Evolutionary conservation across 202 grass and related monocot species (phyloP).

Genomic region (Setaria italica): DNA sequence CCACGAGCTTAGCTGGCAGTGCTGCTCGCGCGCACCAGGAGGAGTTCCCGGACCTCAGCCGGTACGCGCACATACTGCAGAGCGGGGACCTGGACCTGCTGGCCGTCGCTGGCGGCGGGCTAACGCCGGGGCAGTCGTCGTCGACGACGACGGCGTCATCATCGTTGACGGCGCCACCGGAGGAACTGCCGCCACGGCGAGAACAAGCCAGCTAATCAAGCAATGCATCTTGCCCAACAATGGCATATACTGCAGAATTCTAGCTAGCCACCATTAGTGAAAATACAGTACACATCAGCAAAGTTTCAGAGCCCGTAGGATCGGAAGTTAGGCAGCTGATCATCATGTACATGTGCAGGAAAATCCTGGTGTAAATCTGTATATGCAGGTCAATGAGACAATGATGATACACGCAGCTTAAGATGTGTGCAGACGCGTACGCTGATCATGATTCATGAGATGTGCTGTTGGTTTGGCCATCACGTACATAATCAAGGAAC

Average conservation of each 20-base stretch:
- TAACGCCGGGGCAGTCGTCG: background rate
- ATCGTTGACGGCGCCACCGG: background rate
- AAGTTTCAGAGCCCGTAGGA: too few species aligned
- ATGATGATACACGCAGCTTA: too few species aligned
- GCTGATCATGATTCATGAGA: too few species aligned
- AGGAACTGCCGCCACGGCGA: slow-evolving; percentile 14
- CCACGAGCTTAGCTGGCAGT: too few species aligned
- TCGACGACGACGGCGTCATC: background rate
- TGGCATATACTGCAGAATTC: background rate
- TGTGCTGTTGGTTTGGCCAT: too few species aligned
- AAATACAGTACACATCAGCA: too few species aligned
- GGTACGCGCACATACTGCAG: slow-evolving; percentile 56
- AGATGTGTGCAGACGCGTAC: too few species aligned
- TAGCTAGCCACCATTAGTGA: too few species aligned
- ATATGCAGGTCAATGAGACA: background rate
- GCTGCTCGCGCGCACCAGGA: too few species aligned
- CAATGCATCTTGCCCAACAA: background rate
- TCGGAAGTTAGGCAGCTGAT: background rate
- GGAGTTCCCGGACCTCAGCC: slow-evolving; percentile 51
- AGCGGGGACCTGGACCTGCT: slow-evolving; percentile 52
- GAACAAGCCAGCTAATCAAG: background rate
- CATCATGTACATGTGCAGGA: background rate
- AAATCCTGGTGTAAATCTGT: background rate
- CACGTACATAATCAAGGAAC: too few species aligned
- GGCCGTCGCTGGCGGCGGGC: background rate